Conservation (phyloP, 2,329 filamentous ascomycete genomes). For the Chrysoporthe deuterocubensis region DNA sequence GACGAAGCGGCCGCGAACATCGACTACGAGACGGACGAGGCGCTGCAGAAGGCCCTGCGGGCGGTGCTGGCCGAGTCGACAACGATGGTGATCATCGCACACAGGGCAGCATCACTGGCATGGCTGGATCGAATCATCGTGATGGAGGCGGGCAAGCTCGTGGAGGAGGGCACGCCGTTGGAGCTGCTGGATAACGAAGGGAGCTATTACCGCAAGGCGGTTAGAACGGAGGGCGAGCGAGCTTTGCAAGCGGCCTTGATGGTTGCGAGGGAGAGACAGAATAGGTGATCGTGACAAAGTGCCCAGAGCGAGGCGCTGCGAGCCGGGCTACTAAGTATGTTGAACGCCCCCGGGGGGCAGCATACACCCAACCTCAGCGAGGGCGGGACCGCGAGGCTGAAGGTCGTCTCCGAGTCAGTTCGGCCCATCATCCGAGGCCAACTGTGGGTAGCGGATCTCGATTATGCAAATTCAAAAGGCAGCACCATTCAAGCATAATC, state of each 20-base stretch:
- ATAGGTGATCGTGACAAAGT: neutral
- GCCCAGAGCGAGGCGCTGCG: neutral
- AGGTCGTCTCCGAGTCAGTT: neutral
- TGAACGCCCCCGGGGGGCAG: no score
- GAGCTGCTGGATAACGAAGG: neutral
- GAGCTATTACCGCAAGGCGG: constrained; percentile 14
- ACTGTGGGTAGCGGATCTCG: neutral
- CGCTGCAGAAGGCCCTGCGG: constrained; percentile 15
- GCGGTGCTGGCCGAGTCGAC: neutral
- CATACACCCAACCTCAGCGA: neutral
- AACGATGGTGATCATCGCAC: constrained; percentile 21
- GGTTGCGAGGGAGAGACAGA: constrained; percentile 1
- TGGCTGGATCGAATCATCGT: constrained; percentile 17
- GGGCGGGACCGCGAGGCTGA: neutral
- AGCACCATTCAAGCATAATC: neutral
- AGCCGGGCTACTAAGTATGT: neutral
- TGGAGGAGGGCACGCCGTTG: constrained; percentile 14
- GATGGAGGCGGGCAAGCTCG: constrained; percentile 9
- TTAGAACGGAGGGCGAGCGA: neutral
- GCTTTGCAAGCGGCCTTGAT: constrained; percentile 11
- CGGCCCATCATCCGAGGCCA: neutral
- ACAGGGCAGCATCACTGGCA: constrained; percentile 14
- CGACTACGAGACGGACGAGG: constrained; percentile 20
- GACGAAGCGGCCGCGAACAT: constrained; percentile 23
- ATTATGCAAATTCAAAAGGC: neutral